phyloP scores from a whole-genome alignment of 495 filamentous ascomycete species.

The Lineolata rhizophorae region DNA sequence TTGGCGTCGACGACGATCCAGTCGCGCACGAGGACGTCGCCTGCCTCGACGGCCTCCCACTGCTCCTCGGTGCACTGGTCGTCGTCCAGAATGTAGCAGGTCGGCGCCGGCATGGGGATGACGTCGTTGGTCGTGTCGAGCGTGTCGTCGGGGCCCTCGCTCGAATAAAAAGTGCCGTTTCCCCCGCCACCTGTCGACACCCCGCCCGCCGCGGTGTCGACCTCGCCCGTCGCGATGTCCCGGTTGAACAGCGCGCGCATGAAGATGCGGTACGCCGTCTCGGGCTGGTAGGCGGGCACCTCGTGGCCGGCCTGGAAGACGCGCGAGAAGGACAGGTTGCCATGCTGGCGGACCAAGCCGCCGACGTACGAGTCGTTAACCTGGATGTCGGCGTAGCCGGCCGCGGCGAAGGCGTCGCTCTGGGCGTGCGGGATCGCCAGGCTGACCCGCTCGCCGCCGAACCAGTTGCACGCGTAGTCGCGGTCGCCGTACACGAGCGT shows the following conservation, averaged over 20 bases:
- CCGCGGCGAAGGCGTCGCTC: constrained; percentile 20
- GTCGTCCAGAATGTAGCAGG: background rate
- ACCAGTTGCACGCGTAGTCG: constrained; percentile 49
- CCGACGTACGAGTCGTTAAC: constrained; percentile 29
- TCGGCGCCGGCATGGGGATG: background rate
- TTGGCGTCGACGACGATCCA: background rate
- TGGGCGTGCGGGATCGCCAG: constrained; percentile 17
- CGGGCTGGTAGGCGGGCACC: constrained; percentile 35
- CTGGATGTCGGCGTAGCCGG: constrained; percentile 31
- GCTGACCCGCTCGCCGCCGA: constrained; percentile 22
- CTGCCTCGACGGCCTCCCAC: background rate
- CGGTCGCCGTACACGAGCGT: constrained; percentile 22
- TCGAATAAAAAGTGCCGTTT: background rate
- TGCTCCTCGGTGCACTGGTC: background rate
- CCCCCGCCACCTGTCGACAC: no score
- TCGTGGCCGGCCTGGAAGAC: constrained; percentile 40
- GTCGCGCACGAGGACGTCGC: background rate
- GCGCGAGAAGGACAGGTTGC: constrained; percentile 35
- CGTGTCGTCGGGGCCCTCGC: background rate
- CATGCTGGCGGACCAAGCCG: constrained; percentile 31
- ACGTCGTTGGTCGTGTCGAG: background rate
- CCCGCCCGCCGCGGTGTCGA: constrained; percentile 17
- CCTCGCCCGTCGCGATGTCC: constrained; percentile 34
- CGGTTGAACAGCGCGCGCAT: constrained; percentile 27
- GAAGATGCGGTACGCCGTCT: constrained; percentile 33